Evolutionary conservation across 352 stramenopile genomes (phyloP), one percentile per base, ranked within the genome.

Genomic region (Pythium folliculosum): DNA sequence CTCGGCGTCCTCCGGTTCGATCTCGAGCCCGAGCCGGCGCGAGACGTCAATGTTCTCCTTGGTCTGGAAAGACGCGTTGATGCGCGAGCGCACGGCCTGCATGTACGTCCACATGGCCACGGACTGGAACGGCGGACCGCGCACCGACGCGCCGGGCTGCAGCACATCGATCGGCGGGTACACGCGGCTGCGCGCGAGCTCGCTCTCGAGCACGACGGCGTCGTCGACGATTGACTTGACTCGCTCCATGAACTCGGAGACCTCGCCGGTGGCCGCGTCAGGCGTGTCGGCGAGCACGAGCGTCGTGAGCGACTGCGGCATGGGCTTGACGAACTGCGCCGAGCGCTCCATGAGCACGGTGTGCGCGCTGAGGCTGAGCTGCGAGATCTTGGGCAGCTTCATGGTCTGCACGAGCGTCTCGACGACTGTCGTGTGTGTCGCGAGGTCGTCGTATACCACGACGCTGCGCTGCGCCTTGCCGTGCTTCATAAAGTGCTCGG

Each of bases 391-490:
- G 22, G 86, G 84, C 47, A 94, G 65, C 59, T 78, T 78, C 72
- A 92, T 84, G 53, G 72, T 76, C 66, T 90, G 82, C 57, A 92
- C 81, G n/a, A 94, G 73, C 16, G 67, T 80, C 64, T 94, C 86
- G 23, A 92, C 84, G 16, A 91, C 77, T 50, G 68, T 84, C 63
- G 79, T 91, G 64, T 94, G 86, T 3, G 77, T 85, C 5, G 86
- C 80, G 48, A 94, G 58, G 64, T 94, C 86, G 50, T 94, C 86
- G 73, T 94, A 94, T 32, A 94, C 70, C 22, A 94, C 81, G 9
- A 94, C 75, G 60, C 79, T 86, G 8, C 75, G 77, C n/a, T 58
- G 70, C 7, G 77, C 83, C 54, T 54, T 75, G 55, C 82, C 72
- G 30, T 85, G 66, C 12, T 76, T 57, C 80, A 90, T 89, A 44